Evolutionary conservation across 2,329 filamentous ascomycete species (phyloP).

Genomic region (Mollisiaceae sp.): DNA sequence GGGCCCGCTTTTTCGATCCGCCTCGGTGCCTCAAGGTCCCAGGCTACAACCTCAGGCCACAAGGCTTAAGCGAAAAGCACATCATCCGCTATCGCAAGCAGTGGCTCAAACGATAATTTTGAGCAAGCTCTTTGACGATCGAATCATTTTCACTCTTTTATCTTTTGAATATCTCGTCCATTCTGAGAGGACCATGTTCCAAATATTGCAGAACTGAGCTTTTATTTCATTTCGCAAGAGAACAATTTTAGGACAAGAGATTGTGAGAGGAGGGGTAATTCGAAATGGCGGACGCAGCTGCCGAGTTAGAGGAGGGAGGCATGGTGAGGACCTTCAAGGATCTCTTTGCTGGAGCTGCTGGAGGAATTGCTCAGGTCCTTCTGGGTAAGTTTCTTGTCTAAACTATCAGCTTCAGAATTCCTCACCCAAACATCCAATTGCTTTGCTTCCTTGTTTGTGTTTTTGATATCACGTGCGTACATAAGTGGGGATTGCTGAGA

Average conservation of each 20-base stretch:
- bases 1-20: too few species aligned
- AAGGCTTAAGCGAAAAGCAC: slow-evolving; percentile 1
- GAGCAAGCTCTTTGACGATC: background rate
- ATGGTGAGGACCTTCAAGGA: slow-evolving; percentile 66
- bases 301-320: slow-evolving; percentile 41
- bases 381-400: slow-evolving; percentile 67
- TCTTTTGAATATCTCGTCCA: background rate
- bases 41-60: background rate
- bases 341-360: slow-evolving; percentile 86
- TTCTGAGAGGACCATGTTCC: background rate
- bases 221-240: background rate
- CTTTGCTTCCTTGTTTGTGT: slow-evolving; percentile 13
- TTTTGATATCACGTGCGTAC: slow-evolving; percentile 19
- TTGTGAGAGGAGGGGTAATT: slow-evolving; percentile 23
- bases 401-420: slow-evolving; percentile 5
- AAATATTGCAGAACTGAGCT: background rate
- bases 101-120: background rate
- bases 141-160: background rate
- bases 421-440: slow-evolving; percentile 11
- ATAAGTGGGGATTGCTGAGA: slow-evolving; percentile 15
- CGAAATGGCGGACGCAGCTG: slow-evolving; percentile 41
- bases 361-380: slow-evolving; percentile 91
- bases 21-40: background rate
- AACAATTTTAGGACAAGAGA: background rate
- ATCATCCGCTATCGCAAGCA: slow-evolving; percentile 12